These are phyloP conservation scores for Lanmaoa pseudosensibilis DNA, from an alignment of 768 basidiomycete species.

Conservation along the genomic window DNA sequence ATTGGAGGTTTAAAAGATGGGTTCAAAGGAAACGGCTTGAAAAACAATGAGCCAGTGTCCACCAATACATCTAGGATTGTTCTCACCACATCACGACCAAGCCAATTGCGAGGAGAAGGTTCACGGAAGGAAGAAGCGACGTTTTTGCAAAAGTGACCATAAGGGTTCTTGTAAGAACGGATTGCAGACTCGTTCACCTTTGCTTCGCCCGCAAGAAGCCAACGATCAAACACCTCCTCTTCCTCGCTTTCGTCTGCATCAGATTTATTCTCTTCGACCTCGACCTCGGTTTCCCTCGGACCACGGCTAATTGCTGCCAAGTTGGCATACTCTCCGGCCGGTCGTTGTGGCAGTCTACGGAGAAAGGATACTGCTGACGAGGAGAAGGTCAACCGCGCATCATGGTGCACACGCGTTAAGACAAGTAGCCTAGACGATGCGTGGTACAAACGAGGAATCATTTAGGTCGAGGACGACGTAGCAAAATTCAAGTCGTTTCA, in stretches of 20 bases:
- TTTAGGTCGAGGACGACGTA: not conserved
- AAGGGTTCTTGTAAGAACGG: conserved; percentile 14
- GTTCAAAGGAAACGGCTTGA: conserved; percentile 84
- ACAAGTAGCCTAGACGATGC: conserved; percentile 11
- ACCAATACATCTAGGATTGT: conserved; percentile 18
- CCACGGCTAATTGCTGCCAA: not conserved
- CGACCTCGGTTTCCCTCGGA: conserved; percentile 4
- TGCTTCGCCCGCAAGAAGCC: conserved; percentile 15
- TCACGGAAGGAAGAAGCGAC: conserved; percentile 26
- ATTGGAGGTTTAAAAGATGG: conserved; percentile 78
- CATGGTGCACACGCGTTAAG: conserved; percentile 9
- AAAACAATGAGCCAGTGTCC: not conserved
- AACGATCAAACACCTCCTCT: conserved; percentile 15
- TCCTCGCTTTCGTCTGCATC: conserved; percentile 7
- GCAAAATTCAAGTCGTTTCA: conserved; percentile 21
- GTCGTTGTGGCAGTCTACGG: conserved; percentile 14
- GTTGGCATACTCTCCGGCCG: conserved; percentile 2
- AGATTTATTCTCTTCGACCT: conserved; percentile 1
- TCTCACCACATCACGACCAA: conserved; percentile 57
- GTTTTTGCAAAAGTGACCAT: conserved; percentile 21
- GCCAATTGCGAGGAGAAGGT: conserved; percentile 56
- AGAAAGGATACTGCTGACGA: conserved; percentile 15
- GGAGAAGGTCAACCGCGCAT: conserved; percentile 21
- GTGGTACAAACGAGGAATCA: conserved; percentile 24
- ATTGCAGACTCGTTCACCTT: conserved; percentile 20